Conservation (phyloP, 2,329 filamentous ascomycete species). For the Fusarium subtropicale region DNA sequence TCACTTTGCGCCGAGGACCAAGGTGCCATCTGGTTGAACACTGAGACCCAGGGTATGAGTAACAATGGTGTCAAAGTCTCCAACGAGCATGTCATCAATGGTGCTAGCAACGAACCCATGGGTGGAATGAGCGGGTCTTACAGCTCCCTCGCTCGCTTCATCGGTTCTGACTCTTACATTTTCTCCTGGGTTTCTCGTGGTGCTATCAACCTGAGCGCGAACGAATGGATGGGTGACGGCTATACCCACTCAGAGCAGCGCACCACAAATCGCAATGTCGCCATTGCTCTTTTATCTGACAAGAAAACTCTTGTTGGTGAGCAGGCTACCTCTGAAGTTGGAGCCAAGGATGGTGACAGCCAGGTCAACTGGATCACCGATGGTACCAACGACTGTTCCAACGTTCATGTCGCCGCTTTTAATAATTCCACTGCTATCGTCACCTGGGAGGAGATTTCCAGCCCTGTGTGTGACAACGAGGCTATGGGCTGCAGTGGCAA, state of each 20-base stretch:
- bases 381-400: conserved; percentile 64
- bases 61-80: conserved; percentile 67
- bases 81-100: conserved; percentile 72
- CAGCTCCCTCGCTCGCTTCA: conserved; percentile 66
- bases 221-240: conserved; percentile 68
- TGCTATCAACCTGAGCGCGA: conserved; percentile 63
- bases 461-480: conserved; percentile 65
- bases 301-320: conserved; percentile 67
- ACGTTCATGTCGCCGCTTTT: conserved; percentile 68
- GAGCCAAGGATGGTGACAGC: conserved; percentile 63
- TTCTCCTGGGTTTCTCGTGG: conserved; percentile 73
- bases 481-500: conserved; percentile 70
- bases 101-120: conserved; percentile 67
- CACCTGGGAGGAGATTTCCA: conserved; percentile 70
- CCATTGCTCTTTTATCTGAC: conserved; percentile 66
- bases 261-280: conserved; percentile 69
- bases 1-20: conserved; percentile 71
- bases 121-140: conserved; percentile 74
- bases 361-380: conserved; percentile 71
- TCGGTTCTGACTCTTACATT: conserved; percentile 64
- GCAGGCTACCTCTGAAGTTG: conserved; percentile 66
- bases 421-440: conserved; percentile 64
- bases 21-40: conserved; percentile 73
- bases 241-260: conserved; percentile 65
- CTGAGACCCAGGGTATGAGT: conserved; percentile 66